Conservation (phyloP, 2,329 filamentous ascomycete genomes). For the Pezicula rhizophila region DNA sequence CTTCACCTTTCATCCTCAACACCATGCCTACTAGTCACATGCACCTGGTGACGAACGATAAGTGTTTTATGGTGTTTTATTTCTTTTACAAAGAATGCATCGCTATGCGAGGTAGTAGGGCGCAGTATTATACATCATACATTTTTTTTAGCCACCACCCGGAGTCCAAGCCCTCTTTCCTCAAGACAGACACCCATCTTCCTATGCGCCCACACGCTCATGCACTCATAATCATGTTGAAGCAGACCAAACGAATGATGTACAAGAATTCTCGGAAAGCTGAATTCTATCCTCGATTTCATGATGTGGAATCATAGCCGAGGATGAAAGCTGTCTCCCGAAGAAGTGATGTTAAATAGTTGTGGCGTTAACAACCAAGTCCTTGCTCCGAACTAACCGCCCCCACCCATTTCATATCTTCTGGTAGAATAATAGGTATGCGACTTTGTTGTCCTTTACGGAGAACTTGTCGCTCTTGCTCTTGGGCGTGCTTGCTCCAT, state of each 20-base stretch:
- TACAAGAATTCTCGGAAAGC: constrained; percentile 7
- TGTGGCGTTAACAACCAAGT: neutral
- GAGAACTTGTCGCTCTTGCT: constrained; percentile 51
- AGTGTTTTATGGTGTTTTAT: constrained; percentile 7
- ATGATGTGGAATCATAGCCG: neutral
- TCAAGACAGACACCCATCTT: constrained; percentile 10
- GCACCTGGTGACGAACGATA: too few species aligned
- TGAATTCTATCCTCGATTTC: neutral
- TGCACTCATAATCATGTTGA: constrained; percentile 9
- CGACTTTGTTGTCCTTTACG: constrained; percentile 89
- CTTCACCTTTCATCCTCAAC: too few species aligned
- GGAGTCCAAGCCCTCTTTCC: constrained; percentile 4
- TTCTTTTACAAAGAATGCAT: constrained; percentile 9
- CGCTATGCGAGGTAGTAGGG: constrained; percentile 9
- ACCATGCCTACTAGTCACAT: too few species aligned
- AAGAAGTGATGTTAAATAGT: neutral
- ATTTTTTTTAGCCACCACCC: constrained; percentile 10
- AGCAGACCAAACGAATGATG: constrained; percentile 11
- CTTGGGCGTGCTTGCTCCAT: constrained; percentile 56
- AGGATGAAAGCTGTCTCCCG: neutral
- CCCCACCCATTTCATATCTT: constrained; percentile 20
- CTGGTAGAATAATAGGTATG: constrained; percentile 95
- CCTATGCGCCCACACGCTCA: constrained; percentile 14
- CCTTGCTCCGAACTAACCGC: neutral
- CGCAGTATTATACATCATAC: constrained; percentile 17